Evolutionary conservation across 2,329 filamentous ascomycete genomes (phyloP), one percentile per base, ranked within the genome.

Genomic region (Trichophyton mentagrophytes): DNA sequence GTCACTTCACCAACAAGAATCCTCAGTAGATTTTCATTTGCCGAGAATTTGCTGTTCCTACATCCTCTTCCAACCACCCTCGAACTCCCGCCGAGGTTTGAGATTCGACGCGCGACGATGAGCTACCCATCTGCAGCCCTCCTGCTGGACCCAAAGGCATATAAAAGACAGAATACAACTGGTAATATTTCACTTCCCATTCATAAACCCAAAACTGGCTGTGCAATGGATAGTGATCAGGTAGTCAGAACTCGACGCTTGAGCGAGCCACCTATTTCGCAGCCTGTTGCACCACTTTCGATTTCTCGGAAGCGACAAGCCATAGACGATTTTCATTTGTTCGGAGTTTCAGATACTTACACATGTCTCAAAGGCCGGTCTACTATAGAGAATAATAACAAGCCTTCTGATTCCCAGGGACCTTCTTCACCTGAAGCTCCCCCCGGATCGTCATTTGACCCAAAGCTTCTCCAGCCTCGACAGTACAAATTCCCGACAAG

Each of bases 91-190:
- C n/a, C 51, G 27, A 33, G 8, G 3, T 38, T 38, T 38, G 30
- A 53, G 25, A n/a, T 22, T 13, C 6, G 15, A 55, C n/a, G 11
- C 51, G 55, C 56, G 44, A 60, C 53, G 20, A 64, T 64, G 62
- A 62, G 51, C 46, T 40, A 71, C 47, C 72, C 72, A 38, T 69
- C 73, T 59, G 72, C 76, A 38, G 73, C 73, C 47, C 70, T 76
- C 69, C 70, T 78, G 33, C 66, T 78, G 61, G 71, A 78, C 64
- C 76, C 76, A 15, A 74, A 74, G 65, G 69, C 69, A 36, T 71
- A 73, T 61, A 76, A 69, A 63, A 73, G 72, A 63, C 70, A 71
- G 59, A 17, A 60, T 13, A 58, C 62, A 22, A 56, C 49, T 22
- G 60, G 64, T 66, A 66, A 47, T 55, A 11, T n/a, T n/a, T 38